phyloP scores from a whole-genome alignment of 371 early-diverging fungal genomes.

The Syncephalastrum racemosum region DNA sequence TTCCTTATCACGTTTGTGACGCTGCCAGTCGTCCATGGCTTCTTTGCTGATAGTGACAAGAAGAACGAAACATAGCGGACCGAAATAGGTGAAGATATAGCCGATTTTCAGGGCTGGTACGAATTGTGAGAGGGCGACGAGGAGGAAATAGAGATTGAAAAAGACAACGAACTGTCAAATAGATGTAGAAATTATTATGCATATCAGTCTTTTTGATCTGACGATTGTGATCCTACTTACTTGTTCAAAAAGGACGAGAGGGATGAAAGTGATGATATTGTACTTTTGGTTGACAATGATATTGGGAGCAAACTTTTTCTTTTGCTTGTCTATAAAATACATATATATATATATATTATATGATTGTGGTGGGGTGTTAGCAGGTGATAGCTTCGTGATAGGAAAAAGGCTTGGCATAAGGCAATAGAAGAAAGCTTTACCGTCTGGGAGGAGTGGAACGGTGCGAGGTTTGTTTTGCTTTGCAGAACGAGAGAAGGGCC shows the following conservation, averaged over 20 bases:
- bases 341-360: no score
- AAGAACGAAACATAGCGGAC: conserved; percentile 94
- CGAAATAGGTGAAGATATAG: conserved; percentile 93
- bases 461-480: conserved; percentile 31
- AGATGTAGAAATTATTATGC: background rate
- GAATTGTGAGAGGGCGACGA: conserved; percentile 95
- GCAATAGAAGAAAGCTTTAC: conserved; percentile 16
- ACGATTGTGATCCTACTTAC: conserved; percentile 29
- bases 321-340: conserved; percentile 50
- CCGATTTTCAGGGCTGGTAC: conserved; percentile 87
- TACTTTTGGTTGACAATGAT: conserved; percentile 97
- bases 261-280: conserved; percentile 86
- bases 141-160: conserved; percentile 96
- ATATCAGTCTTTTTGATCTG: background rate
- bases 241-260: conserved; percentile 93
- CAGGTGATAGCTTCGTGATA: no score
- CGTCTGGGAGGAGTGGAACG: conserved; percentile 30
- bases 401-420: no score
- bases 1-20: conserved; percentile 89
- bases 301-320: conserved; percentile 76
- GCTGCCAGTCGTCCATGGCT: conserved; percentile 92
- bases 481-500: conserved; percentile 19
- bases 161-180: conserved; percentile 86
- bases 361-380: no score
- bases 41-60: conserved; percentile 95